Base-by-base conservation (phyloP, 2,329 filamentous ascomycete species). In the Sporothrix brasiliensis region DNA sequence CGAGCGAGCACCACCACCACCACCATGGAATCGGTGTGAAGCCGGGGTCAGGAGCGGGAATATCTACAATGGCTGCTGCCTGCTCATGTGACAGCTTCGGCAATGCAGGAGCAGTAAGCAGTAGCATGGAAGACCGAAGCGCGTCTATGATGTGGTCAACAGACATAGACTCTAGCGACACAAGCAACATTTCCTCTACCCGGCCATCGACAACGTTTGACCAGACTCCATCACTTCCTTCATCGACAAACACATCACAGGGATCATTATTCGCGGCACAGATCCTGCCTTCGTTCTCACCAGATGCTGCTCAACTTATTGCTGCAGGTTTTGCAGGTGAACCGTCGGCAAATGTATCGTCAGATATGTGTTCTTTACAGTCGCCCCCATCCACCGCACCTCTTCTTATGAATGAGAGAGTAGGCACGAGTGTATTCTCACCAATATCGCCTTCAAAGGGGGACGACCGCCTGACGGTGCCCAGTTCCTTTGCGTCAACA, bases 91-190 rank as follows among this genome's bases (percentile, higher is more conserved):
- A 52, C 16, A 39, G 66, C 24, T 19, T 50, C 11, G 60, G 50
- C 14, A 49, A 34, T 34, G 16, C n/a, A 52, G 39, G 16, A 58
- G 60, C 39, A 16, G n/a, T 21, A 7, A 70, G 50, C 7, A 39
- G 58, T 27, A 14, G 21, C 1, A 14, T 70, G 24, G 68, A 66
- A 21, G 68, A 66, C 24, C 52, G 13, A 34, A 56, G 60, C n/a
- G 50, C 60, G 1, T 24, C 68, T 1, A 69, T 71, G 70, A 68
- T 71, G 61, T 71, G 70, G 70, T 70, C 68, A 13, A 69, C 67
- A 4, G 70, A 71, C 30, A 58, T 71, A 7, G 68, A 71, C 2
- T 54, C 67, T 1, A 69, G 54, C 21, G 70, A 69, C 10, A 67
- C 58, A 13, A 68, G 66, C 54, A 68, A 71, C 21, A 34, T 54